Base-by-base conservation (phyloP, 2,329 filamentous ascomycete genomes). In the Aspergillus sp. region DNA sequence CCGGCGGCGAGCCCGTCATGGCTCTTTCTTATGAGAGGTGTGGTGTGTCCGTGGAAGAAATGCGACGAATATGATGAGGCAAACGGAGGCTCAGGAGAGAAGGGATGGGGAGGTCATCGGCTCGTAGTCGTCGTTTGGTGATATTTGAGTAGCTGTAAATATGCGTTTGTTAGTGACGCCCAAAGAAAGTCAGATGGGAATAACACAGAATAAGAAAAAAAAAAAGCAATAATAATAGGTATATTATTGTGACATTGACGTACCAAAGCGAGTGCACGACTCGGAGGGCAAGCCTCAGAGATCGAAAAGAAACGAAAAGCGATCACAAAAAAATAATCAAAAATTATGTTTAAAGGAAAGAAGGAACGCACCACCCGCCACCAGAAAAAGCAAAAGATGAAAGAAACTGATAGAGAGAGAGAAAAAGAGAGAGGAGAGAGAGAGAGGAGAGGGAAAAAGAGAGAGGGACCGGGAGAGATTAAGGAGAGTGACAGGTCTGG, bases 1-100 rank as follows among this genome's bases (percentile, higher is more conserved):
- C 77, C 65, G 85, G 85, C 69, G 84, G 85, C 68, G 85, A 86
- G 67, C 75, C 77, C 62, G 82, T 80, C 83, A 86, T 86, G 51
- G 49, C 53, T 46, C 53, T 53, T 55, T 53, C 10, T 41, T 53
- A 51, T 23, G 32, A 44, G n/a, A 12, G 20, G 25, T 15, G 10
- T 13, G 20, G 25, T 15, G 10, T 13, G 15, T 17, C 9, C 12
- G 10, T 25, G 45, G 49, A 46, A 43, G 37, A 46, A 42, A 15
- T 22, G 20, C 20, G 20, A 22, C 20, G 20, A n/a, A 41, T 15
- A 12, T 7, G 12, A 10, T 12, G 33, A 30, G 10, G 27, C 30
- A 30, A 47, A 42, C 27, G 32, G 19, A n/a, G 32, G 23, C 13
- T 10, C 22, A 35, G 41, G 42, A 35, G 45, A 41, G 35, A 46